A percentile compares a stretch with the other conserved stretches of the same genome.
phyloP scores from a whole-genome alignment of 2,329 filamentous ascomycete species.

The Hypoxylon sp. region DNA sequence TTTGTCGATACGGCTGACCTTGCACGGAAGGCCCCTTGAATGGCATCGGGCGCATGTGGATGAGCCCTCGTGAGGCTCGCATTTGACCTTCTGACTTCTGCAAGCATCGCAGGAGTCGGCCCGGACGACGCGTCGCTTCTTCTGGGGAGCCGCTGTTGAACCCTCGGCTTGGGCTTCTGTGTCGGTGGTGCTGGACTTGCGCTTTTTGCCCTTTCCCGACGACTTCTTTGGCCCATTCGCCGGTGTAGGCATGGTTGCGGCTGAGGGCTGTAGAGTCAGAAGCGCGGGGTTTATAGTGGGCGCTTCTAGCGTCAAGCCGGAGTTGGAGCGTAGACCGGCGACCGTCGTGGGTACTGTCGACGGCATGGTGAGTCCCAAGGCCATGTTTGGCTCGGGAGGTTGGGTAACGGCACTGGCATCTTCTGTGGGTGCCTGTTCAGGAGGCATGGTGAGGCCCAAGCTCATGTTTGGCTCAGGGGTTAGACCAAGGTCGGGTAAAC shows the following conservation, averaged over 20 bases:
- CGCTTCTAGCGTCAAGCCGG: background rate
- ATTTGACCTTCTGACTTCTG: slow-evolving; percentile 9
- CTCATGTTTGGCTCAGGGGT: no score
- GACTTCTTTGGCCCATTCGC: no score
- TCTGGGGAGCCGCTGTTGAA: background rate
- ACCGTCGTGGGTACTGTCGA: no score
- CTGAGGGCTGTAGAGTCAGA: background rate
- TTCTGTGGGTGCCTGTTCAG: no score
- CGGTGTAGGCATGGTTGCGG: background rate
- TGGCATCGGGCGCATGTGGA: slow-evolving; percentile 4
- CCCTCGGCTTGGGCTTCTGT: background rate
- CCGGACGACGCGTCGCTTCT: slow-evolving; percentile 3
- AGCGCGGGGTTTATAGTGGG: background rate
- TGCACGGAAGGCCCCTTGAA: background rate
- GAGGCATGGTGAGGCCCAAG: background rate
- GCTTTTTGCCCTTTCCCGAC: slow-evolving; percentile 13
- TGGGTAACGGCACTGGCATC: no score
- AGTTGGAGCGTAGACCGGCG: no score
- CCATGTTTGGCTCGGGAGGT: no score
- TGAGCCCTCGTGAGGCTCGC: slow-evolving; percentile 2
- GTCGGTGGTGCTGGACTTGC: background rate
- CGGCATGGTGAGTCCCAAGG: no score
- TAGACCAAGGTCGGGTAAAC: no score
- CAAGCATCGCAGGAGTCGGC: slow-evolving; percentile 4
- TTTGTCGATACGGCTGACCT: slow-evolving; percentile 6